Conservation (phyloP, 768 basidiomycete genomes). For the Xerocomus potaroensis region DNA sequence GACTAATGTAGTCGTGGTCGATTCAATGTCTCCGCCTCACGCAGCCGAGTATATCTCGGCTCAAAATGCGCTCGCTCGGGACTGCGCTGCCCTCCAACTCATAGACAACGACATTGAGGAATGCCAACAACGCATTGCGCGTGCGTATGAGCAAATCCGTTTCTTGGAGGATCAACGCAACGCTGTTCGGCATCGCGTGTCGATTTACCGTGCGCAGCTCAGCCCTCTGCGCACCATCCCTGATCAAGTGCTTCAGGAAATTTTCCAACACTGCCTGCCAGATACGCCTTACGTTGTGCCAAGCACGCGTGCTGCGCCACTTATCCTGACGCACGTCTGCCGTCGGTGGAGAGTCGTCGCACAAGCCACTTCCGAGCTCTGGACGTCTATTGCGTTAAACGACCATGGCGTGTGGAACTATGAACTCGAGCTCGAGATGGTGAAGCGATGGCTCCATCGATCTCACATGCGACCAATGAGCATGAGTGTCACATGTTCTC, state of each 20-base stretch:
- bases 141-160: slow-evolving; percentile 11
- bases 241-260: slow-evolving; percentile 31
- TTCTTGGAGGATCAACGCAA: slow-evolving; percentile 19
- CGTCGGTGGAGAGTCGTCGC: slow-evolving; percentile 30
- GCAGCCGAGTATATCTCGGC: slow-evolving; percentile 16
- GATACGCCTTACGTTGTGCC: slow-evolving; percentile 23
- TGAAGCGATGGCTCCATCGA: slow-evolving; percentile 19
- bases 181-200: slow-evolving; percentile 13
- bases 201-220: slow-evolving; percentile 24
- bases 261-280: slow-evolving; percentile 27
- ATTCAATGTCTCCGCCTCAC: slow-evolving; percentile 22
- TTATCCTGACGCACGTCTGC: slow-evolving; percentile 32
- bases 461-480: slow-evolving; percentile 20
- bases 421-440: slow-evolving; percentile 24
- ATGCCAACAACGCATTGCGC: slow-evolving; percentile 14
- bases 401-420: slow-evolving; percentile 31
- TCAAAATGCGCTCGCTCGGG: slow-evolving; percentile 16
- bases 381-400: slow-evolving; percentile 26
- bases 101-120: slow-evolving; percentile 16
- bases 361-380: slow-evolving; percentile 29
- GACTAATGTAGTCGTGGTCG: slow-evolving; percentile 18
- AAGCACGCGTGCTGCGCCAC: slow-evolving; percentile 20
- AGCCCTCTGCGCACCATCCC: slow-evolving; percentile 28
- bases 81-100: slow-evolving; percentile 12
- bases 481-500: slow-evolving; percentile 19